Evolutionary conservation across 768 basidiomycete species (phyloP).

Genomic region (Gymnopilus junonius): DNA sequence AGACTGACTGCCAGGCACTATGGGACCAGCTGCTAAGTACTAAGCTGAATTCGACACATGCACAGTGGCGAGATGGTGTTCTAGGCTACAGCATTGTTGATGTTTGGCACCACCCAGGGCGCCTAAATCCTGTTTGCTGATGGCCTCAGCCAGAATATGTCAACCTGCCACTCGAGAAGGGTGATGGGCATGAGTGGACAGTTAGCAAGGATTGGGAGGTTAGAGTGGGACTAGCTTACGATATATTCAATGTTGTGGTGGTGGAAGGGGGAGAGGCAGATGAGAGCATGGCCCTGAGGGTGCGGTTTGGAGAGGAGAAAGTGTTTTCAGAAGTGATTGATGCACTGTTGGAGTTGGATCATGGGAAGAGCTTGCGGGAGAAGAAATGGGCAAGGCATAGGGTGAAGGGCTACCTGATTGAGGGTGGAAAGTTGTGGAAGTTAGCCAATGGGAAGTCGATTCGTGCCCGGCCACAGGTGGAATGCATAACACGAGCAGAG

Average conservation of each 20-base stretch:
- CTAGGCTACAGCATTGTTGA: constrained; percentile 30
- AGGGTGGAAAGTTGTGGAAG: constrained; percentile 32
- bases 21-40: constrained; percentile 29
- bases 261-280: constrained; percentile 23
- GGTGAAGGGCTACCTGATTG: constrained; percentile 29
- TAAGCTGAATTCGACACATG: constrained; percentile 32
- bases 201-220: constrained; percentile 34
- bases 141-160: constrained; percentile 31
- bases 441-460: constrained; percentile 19
- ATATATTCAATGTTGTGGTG: constrained; percentile 23
- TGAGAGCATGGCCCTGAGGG: not conserved
- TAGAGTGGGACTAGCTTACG: constrained; percentile 19
- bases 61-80: constrained; percentile 39
- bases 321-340: constrained; percentile 28
- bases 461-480: constrained; percentile 22
- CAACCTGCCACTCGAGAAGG: constrained; percentile 11
- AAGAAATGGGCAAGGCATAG: constrained; percentile 25
- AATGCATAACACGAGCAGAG: constrained; percentile 34
- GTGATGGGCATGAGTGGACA: constrained; percentile 35
- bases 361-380: constrained; percentile 14
- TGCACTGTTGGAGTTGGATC: constrained; percentile 25
- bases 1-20: constrained; percentile 40
- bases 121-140: constrained; percentile 29
- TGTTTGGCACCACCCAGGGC: constrained; percentile 23
- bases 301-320: constrained; percentile 25